Conservation (phyloP, 495 filamentous ascomycete genomes). For the Rhypophila decipiens region DNA sequence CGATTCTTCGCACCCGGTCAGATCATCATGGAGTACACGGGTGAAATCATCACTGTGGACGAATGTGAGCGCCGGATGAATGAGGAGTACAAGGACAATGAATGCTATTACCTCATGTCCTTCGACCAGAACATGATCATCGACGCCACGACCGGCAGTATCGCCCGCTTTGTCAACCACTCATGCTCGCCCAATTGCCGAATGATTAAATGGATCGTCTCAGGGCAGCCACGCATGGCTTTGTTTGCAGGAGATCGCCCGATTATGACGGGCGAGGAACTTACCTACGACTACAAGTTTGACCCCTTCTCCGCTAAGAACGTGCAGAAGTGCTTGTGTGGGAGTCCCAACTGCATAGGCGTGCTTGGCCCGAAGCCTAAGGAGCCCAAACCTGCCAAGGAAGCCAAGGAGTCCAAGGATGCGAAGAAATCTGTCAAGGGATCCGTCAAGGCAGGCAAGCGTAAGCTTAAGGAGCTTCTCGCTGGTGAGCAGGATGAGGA, state of each 20-base stretch:
- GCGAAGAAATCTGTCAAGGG: conserved; percentile 22
- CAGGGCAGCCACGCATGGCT: conserved; percentile 91
- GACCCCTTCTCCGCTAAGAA: conserved; percentile 81
- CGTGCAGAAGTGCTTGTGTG: conserved; percentile 78
- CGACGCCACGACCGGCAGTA: conserved; percentile 89
- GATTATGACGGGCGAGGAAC: conserved; percentile 87
- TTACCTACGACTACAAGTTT: conserved; percentile 99
- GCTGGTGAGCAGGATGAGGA: conserved; percentile 12
- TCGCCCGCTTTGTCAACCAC: conserved; percentile 97
- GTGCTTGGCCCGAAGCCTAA: conserved; percentile 69
- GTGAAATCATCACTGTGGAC: conserved; percentile 90
- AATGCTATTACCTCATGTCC: conserved; percentile 97
- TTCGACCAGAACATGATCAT: conserved; percentile 99
- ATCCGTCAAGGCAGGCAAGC: conserved; percentile 15
- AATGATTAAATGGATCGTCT: conserved; percentile 98
- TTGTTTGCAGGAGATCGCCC: conserved; percentile 87
- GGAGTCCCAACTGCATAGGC: conserved; percentile 67
- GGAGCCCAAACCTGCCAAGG: conserved; percentile 42
- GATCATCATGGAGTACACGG: conserved; percentile 97
- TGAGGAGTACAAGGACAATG: conserved; percentile 82
- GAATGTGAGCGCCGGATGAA: conserved; percentile 93
- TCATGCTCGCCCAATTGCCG: conserved; percentile 95
- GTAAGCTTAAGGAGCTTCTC: conserved; percentile 26
- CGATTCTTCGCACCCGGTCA: conserved; percentile 82
- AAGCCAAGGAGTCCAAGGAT: conserved; percentile 21